Percentiles rank a stretch among this genome's conserved stretches.
phyloP scores from a whole-genome alignment of 1,284 basidiomycete species.

The Chalciporus sp. region DNA sequence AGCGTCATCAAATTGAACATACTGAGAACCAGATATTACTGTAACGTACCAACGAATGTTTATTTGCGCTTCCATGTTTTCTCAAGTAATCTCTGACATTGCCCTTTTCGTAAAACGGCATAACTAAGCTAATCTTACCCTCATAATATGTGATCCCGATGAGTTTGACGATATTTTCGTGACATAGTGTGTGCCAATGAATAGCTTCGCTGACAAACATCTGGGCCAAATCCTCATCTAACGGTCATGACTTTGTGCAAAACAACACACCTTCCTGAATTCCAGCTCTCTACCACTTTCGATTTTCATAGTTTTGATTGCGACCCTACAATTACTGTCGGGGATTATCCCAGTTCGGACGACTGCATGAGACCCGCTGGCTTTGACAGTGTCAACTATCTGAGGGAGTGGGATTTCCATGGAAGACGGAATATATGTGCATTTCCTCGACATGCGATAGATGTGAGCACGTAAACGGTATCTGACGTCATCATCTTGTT shows the following conservation, averaged over 20 bases:
- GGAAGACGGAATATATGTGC: conserved; percentile 22
- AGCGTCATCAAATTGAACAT: not conserved
- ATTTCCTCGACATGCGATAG: conserved; percentile 35
- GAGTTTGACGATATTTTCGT: conserved; percentile 32
- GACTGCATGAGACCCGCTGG: too few relatives aligned
- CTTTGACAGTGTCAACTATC: not conserved
- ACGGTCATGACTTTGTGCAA: not conserved
- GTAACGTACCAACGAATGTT: conserved; percentile 25
- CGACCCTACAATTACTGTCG: conserved; percentile 3
- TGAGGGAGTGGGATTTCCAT: conserved; percentile 13
- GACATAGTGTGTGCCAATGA: conserved; percentile 29
- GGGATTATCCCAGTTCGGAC: not conserved
- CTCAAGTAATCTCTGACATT: conserved; percentile 33
- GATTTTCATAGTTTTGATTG: conserved; percentile 19
- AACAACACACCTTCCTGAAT: conserved; percentile 8
- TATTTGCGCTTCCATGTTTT: conserved; percentile 17
- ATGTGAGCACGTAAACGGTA: conserved; percentile 22
- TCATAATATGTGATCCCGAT: conserved; percentile 19
- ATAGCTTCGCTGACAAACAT: conserved; percentile 33
- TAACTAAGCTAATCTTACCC: conserved; percentile 36
- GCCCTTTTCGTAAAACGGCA: conserved; percentile 40
- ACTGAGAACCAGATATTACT: not conserved
- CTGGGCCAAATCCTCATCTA: conserved; percentile 11
- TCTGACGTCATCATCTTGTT: not conserved
- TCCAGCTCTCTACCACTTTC: not conserved